Evolutionary conservation across 2,329 filamentous ascomycete genomes (phyloP), one percentile per base, ranked within the genome.

Genomic region (Pseudocercospora fuligena): DNA sequence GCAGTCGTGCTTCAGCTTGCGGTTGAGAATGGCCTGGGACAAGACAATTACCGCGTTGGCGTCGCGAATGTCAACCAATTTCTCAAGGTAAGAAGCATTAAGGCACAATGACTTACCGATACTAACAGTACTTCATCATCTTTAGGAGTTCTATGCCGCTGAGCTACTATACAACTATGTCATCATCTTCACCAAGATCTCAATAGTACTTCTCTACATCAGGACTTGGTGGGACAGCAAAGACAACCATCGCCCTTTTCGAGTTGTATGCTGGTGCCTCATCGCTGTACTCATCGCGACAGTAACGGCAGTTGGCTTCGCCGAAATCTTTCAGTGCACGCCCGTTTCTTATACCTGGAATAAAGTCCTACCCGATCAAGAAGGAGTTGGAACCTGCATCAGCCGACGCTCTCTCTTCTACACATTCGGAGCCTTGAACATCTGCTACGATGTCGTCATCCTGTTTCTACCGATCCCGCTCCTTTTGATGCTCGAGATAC

Each of bases 161-260:
- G 53, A 56, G 8, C 23, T 64, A 7, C 27, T 67, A 36, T 61
- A 60, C 43, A 27, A 61, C 31, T 61, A 43, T 31, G 53, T 67
- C 6, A 19, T 67, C 40, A 33, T 65, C 21, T 58, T 40, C n/a
- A 65, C 66, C 27, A 67, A 67, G 29, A 57, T 64, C 29, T 57
- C 49, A 11, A 29, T 67, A 25, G 36, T 61, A 53, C 33, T 60
- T 1, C 62, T 65, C 9, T 67, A 67, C 46, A 59, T 65, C 29
- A 58, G 62, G 4, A 67, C 65, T 21, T 60, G 64, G 27, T 58
- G 49, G 16, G 21, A 43, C 14, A 40, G 43, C 40, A 47, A n/a
- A 43, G 25, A 57, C 19, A 16, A 51, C 53, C 56, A 53, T 27
- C n/a, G 9, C 9, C 49, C 46, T 9, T 67, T 62, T 19, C 62